Evolutionary conservation across 148 eudicot genomes (phyloP).

Genomic region (Bassia scoparia): DNA sequence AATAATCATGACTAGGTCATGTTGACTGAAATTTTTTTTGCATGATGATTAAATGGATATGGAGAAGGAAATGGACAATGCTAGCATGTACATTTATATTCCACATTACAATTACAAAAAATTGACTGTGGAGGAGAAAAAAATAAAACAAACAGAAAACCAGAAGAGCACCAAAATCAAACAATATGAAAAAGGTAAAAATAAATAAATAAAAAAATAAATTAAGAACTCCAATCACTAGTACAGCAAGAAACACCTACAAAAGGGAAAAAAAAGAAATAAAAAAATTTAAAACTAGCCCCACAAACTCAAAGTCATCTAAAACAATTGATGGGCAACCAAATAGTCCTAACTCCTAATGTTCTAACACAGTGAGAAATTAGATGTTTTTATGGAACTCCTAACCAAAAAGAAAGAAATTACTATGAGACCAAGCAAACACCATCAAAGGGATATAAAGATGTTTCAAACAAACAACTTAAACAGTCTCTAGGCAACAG

Average conservation of each 20-base stretch:
- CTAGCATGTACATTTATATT: not conserved
- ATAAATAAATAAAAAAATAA: not conserved
- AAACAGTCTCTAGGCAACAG: no score
- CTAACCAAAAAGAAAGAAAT: not conserved
- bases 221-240: no score
- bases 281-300: not conserved
- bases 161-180: not conserved
- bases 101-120: not conserved
- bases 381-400: no score
- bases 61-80: not conserved
- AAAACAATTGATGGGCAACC: no score
- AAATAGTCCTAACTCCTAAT: no score
- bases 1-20: not conserved
- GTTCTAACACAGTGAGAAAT: no score
- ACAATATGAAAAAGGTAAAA: not conserved
- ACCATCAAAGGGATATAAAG: no score
- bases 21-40: not conserved
- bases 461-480: no score
- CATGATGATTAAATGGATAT: not conserved
- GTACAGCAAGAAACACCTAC: not conserved
- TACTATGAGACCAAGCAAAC: no score
- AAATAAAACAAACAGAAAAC: not conserved
- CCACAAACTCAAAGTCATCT: no score
- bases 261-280: not conserved
- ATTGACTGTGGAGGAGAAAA: no score